These are phyloP conservation scores for Yueomyces sp. DNA, from an alignment of 805 yeast species.

Conservation along the genomic window DNA sequence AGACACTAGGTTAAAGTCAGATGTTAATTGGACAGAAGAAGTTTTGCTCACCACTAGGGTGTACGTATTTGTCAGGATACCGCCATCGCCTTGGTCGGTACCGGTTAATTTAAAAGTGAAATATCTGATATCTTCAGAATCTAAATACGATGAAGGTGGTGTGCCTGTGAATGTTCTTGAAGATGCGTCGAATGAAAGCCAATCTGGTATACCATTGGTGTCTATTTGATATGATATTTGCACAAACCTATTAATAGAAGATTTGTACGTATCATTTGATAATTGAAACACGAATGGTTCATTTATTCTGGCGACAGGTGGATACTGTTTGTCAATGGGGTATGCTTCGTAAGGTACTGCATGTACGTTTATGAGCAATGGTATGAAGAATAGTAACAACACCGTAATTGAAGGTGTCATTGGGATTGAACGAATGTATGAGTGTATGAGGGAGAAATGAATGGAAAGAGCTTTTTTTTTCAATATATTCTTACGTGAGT, in stretches of 20 bases:
- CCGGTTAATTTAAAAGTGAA: constrained; percentile 48
- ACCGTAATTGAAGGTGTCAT: too few relatives aligned
- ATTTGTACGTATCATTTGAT: constrained; percentile 54
- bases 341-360: constrained; percentile 25
- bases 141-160: constrained; percentile 28
- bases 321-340: constrained; percentile 50
- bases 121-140: constrained; percentile 30
- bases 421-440: too few relatives aligned
- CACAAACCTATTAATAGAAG: constrained; percentile 27
- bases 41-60: constrained; percentile 45
- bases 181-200: constrained; percentile 62
- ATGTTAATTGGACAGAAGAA: constrained; percentile 32
- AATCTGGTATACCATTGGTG: constrained; percentile 49
- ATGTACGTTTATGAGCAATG: not conserved
- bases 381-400: not conserved
- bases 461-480: too few relatives aligned
- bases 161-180: constrained; percentile 58
- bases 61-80: constrained; percentile 35
- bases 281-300: constrained; percentile 50
- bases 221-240: constrained; percentile 34
- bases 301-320: constrained; percentile 71
- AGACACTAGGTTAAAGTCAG: constrained; percentile 28
- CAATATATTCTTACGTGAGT: too few relatives aligned
- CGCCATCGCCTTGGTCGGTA: constrained; percentile 40
- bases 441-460: too few relatives aligned